Conservation (phyloP, 2,329 filamentous ascomycete species). For the Aureobasidium sp. region DNA sequence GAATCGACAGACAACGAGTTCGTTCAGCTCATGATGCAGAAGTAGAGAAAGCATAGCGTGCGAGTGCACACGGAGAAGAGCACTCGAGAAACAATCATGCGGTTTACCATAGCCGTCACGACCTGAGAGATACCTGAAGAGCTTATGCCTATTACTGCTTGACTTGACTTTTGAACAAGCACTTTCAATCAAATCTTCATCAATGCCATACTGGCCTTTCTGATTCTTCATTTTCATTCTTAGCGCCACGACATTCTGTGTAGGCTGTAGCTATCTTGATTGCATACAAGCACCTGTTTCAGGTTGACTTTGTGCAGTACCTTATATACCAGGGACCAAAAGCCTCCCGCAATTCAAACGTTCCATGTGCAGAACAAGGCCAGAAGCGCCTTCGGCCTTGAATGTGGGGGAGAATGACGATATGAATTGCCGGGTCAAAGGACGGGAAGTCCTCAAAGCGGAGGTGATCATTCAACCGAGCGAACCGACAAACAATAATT, state of each 20-base stretch:
- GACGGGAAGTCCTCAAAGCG: not conserved
- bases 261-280: not conserved
- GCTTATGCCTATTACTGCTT: slow-evolving; percentile 7
- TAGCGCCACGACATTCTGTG: not conserved
- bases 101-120: not conserved
- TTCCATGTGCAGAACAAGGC: not conserved
- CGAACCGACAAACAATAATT: not conserved
- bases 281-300: not conserved
- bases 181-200: not conserved
- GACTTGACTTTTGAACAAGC: slow-evolving; percentile 3
- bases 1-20: slow-evolving; percentile 43
- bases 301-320: not conserved
- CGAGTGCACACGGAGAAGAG: not conserved
- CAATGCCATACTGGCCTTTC: not conserved
- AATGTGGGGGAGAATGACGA: not conserved
- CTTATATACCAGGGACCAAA: not conserved
- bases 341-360: slow-evolving; percentile 3
- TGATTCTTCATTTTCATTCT: not conserved
- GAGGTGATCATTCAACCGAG: not conserved
- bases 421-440: not conserved
- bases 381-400: not conserved
- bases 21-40: slow-evolving; percentile 50
- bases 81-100: slow-evolving; percentile 6
- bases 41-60: slow-evolving; percentile 28
- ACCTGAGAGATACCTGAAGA: slow-evolving; percentile 11